phyloP scores from a whole-genome alignment of 371 early-diverging fungal species.

The Conidiobolus incongruus region DNA sequence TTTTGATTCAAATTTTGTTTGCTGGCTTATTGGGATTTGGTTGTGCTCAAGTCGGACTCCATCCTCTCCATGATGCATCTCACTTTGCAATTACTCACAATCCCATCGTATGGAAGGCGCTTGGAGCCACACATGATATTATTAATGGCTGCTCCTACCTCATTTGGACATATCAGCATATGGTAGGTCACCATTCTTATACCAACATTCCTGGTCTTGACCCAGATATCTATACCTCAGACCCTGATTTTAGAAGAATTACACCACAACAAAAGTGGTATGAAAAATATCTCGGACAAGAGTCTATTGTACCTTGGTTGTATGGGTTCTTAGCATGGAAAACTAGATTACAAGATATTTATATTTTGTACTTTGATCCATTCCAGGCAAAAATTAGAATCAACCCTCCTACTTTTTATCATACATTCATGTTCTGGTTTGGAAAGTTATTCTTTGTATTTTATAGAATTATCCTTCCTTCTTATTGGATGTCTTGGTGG shows the following conservation, averaged over 20 bases:
- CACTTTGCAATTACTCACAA: constrained; percentile 25
- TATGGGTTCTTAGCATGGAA: constrained; percentile 25
- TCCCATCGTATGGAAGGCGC: constrained; percentile 21
- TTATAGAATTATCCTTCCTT: constrained; percentile 19
- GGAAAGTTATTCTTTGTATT: constrained; percentile 26
- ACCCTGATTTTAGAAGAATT: constrained; percentile 27
- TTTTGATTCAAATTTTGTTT: constrained; percentile 13
- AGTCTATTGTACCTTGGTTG: constrained; percentile 20
- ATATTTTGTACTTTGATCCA: constrained; percentile 17
- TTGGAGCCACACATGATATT: constrained; percentile 30
- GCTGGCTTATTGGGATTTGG: constrained; percentile 20
- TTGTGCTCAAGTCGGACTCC: constrained; percentile 21
- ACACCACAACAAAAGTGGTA: constrained; percentile 22
- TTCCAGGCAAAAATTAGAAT: constrained; percentile 20
- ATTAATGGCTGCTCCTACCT: constrained; percentile 26
- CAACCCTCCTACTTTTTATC: constrained; percentile 18
- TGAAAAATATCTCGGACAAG: constrained; percentile 18
- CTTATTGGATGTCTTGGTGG: constrained; percentile 9
- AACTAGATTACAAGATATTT: constrained; percentile 24
- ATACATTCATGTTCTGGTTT: constrained; percentile 21
- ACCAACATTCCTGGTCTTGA: constrained; percentile 27
- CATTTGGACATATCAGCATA: constrained; percentile 30
- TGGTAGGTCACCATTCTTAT: constrained; percentile 31
- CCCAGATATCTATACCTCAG: constrained; percentile 21
- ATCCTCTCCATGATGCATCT: constrained; percentile 27